Evolutionary conservation across 306 rosid genomes (phyloP).

Genomic region (Cicer judaicum): DNA sequence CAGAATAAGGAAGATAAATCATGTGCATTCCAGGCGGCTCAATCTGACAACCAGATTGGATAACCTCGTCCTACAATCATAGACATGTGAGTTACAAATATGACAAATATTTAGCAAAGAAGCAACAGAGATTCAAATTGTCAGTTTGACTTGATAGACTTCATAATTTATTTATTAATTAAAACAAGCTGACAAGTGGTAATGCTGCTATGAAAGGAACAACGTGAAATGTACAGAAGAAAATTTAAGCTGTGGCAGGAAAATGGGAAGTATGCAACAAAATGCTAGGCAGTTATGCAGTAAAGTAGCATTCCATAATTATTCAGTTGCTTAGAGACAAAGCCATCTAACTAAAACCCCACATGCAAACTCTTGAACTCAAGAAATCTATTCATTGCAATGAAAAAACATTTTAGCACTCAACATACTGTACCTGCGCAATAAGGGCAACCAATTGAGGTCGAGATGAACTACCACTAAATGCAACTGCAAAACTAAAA

Average conservation of each 20-base stretch:
- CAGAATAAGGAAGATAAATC: conserved; percentile 91
- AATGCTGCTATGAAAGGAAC: conserved; percentile 25
- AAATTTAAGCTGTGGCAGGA: conserved; percentile 21
- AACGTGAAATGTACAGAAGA: conserved; percentile 3
- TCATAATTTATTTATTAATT: background rate
- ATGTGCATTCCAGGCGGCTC: conserved; percentile 98
- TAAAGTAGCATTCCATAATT: conserved; percentile 4
- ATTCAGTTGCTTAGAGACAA: conserved; percentile 27
- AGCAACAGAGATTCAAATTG: conserved; percentile 17
- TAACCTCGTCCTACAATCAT: conserved; percentile 72
- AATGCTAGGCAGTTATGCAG: conserved; percentile 25
- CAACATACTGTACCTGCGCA: conserved; percentile 77
- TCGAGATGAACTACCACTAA: conserved; percentile 74
- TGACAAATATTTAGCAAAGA: conserved; percentile 10
- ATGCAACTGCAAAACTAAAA: conserved; percentile 91
- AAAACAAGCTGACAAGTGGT: conserved; percentile 36
- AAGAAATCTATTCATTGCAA: conserved; percentile 26
- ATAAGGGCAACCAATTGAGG: conserved; percentile 94
- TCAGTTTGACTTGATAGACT: conserved; percentile 2
- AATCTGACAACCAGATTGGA: conserved; percentile 73
- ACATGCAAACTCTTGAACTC: conserved; percentile 38
- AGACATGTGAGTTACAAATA: conserved; percentile 15
- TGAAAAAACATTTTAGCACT: conserved; percentile 23
- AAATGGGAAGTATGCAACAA: conserved; percentile 25
- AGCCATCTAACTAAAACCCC: conserved; percentile 22